Evolutionary conservation across 768 basidiomycete genomes (phyloP).

Genomic region (Sistotremastrum niveocremeum): DNA sequence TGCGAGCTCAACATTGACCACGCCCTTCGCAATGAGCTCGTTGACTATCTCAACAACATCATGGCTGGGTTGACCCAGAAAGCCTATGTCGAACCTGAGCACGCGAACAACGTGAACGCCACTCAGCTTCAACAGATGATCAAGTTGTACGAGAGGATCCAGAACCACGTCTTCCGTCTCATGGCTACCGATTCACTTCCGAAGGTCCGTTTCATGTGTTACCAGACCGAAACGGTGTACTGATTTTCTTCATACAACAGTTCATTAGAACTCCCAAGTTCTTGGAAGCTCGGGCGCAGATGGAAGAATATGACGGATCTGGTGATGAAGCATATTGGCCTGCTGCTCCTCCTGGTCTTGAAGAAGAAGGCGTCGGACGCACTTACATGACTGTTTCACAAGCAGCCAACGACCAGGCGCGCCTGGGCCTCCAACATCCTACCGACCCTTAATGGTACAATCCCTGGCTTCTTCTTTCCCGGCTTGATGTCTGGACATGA

Average conservation of each 20-base stretch:
- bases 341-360: slow-evolving; percentile 51
- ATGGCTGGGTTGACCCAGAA: slow-evolving; percentile 68
- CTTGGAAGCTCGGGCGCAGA: slow-evolving; percentile 64
- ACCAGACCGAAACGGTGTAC: slow-evolving; percentile 1
- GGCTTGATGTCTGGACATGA: not conserved
- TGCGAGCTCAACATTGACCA: slow-evolving; percentile 99
- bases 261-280: slow-evolving; percentile 84
- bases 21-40: slow-evolving; percentile 85
- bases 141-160: slow-evolving; percentile 87
- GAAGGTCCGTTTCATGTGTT: slow-evolving; percentile 39
- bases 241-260: slow-evolving; percentile 23
- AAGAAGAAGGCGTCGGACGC: slow-evolving; percentile 52
- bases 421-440: slow-evolving; percentile 12
- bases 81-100: slow-evolving; percentile 67
- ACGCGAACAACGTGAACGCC: slow-evolving; percentile 77
- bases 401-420: slow-evolving; percentile 60
- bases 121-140: slow-evolving; percentile 94
- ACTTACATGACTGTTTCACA: slow-evolving; percentile 82
- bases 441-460: not conserved
- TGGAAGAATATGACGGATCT: slow-evolving; percentile 48
- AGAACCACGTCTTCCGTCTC: slow-evolving; percentile 89
- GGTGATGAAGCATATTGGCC: slow-evolving; percentile 44
- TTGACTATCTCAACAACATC: slow-evolving; percentile 84
- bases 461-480: not conserved
- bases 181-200: slow-evolving; percentile 99